phyloP scores from a whole-genome alignment of 345 rosid species.

The Aegle marmelos region DNA sequence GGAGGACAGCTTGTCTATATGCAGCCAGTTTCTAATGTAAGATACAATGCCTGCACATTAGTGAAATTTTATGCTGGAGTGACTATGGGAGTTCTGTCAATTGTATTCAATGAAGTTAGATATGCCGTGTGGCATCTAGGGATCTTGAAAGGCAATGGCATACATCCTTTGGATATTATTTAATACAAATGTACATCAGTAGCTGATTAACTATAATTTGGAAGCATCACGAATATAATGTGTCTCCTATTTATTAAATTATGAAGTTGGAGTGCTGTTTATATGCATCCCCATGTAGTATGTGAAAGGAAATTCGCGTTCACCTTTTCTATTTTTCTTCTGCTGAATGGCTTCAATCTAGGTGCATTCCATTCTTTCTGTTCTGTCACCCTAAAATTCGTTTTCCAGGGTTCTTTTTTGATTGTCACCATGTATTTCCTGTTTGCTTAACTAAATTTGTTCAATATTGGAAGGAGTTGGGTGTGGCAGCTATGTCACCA shows the following conservation, averaged over 20 bases:
- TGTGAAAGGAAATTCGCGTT: background rate
- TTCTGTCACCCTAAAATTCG: background rate
- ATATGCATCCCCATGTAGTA: background rate
- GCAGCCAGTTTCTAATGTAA: constrained; percentile 79
- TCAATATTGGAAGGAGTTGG: constrained; percentile 51
- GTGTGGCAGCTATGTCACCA: constrained; percentile 43
- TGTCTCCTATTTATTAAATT: background rate
- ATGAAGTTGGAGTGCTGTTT: background rate
- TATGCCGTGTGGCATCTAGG: background rate
- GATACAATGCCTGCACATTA: constrained; percentile 16
- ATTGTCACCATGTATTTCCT: background rate
- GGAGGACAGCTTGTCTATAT: constrained; percentile 76
- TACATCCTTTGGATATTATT: background rate
- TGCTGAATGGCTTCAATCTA: background rate
- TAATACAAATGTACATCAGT: background rate
- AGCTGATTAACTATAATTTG: background rate
- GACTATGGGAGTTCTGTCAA: background rate
- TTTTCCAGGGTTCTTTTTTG: background rate
- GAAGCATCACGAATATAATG: background rate
- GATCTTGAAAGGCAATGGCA: background rate
- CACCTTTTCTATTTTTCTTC: background rate
- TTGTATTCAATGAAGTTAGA: background rate
- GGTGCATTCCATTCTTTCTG: background rate
- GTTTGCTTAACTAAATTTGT: constrained; percentile 8
- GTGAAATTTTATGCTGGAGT: background rate